Conservation (phyloP, 305 asterid genomes). For the Fraxinus xanthoxyloides region DNA sequence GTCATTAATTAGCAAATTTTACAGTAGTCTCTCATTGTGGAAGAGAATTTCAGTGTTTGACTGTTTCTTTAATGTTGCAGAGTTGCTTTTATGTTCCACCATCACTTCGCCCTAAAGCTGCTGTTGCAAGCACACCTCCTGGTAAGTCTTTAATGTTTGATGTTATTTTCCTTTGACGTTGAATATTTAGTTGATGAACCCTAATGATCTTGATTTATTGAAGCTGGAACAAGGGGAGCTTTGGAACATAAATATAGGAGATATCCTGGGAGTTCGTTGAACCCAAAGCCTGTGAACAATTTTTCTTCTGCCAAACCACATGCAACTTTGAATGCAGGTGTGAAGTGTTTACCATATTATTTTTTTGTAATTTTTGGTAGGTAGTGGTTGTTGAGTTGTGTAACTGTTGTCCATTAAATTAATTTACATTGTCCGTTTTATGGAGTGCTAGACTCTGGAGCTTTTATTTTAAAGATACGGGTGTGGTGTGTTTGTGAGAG, state of each 20-base stretch:
- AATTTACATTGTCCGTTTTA: background rate
- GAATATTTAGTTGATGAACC: background rate
- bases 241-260: conserved; percentile 61
- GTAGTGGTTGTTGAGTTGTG: background rate
- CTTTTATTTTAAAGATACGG: background rate
- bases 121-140: conserved; percentile 70
- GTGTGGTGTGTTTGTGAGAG: background rate
- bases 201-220: conserved; percentile 15
- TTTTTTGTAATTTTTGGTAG: background rate
- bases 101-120: conserved; percentile 69
- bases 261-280: conserved; percentile 37
- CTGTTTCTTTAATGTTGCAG: conserved; percentile 43
- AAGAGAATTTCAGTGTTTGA: background rate
- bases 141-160: conserved; percentile 46
- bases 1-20: background rate
- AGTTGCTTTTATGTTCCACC: conserved; percentile 88
- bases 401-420: background rate
- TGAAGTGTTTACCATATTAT: background rate
- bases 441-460: conserved; percentile 8
- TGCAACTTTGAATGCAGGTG: conserved; percentile 53
- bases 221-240: conserved; percentile 58
- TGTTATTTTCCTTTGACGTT: background rate
- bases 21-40: background rate
- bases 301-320: conserved; percentile 47
- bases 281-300: conserved; percentile 50